Evolutionary conservation across 2,329 filamentous ascomycete genomes (phyloP).

Genomic region (Clathrospora elynae): DNA sequence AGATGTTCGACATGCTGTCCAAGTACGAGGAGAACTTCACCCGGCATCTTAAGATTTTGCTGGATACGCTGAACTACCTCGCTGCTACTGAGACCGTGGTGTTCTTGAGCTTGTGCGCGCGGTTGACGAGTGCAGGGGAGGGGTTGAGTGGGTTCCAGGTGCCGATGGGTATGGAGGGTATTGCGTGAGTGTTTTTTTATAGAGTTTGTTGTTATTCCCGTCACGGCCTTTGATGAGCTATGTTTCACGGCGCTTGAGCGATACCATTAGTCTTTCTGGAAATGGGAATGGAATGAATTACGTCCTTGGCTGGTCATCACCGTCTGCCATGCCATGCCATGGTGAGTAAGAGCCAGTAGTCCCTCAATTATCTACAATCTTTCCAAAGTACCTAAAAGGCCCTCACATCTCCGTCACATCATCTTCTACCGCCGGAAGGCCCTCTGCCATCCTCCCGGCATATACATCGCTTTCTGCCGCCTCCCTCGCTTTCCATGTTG

Average conservation of each 20-base stretch:
- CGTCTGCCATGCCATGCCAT: background rate
- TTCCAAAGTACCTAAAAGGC: too few relatives aligned
- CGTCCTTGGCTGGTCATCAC: background rate
- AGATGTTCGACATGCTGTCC: conserved; percentile 83
- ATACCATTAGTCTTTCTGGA: conserved; percentile 14
- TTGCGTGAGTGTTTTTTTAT: conserved; percentile 9
- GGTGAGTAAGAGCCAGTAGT: background rate
- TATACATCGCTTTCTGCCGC: too few relatives aligned
- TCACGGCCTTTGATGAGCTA: too few relatives aligned
- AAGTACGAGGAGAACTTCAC: conserved; percentile 95
- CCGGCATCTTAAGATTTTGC: conserved; percentile 86
- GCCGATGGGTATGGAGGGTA: conserved; percentile 32
- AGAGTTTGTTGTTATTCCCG: background rate
- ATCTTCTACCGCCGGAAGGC: too few relatives aligned
- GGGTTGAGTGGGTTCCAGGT: conserved; percentile 52
- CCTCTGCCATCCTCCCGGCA: too few relatives aligned
- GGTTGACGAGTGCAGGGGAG: conserved; percentile 80
- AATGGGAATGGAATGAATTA: conserved; percentile 9
- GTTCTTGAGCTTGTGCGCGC: conserved; percentile 81
- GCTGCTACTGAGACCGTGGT: conserved; percentile 97
- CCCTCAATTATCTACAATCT: too few relatives aligned
- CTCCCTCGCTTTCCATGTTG: too few relatives aligned
- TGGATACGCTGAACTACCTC: conserved; percentile 95
- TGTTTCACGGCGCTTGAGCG: conserved; percentile 12
- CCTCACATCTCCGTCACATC: too few relatives aligned